Base-by-base conservation (phyloP, 169 alveolate species). In the Plasmodium inui region DNA sequence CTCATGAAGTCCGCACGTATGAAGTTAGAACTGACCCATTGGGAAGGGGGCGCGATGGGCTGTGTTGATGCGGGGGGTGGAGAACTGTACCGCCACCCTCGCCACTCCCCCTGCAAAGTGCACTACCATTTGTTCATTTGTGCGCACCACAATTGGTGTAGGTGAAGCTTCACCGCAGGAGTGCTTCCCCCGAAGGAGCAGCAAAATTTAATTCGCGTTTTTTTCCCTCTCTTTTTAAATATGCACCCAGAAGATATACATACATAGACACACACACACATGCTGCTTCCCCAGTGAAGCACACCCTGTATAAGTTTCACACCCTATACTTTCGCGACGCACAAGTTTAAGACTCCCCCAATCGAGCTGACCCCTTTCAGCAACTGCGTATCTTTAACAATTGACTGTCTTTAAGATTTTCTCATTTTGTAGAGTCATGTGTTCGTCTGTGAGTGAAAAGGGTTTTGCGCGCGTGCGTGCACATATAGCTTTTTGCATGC, bases 321-420 rank as follows among this genome's bases (percentile, higher is more conserved):
- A 50, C 12, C 61, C 0, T 50, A 50, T 14, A 22, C 17, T 50
- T 50, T 14, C 22, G 22, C 61, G 17, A 50, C 61, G 22, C 61
- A 14, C 8, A 12, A 0, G 22, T 50, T 14, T 50, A 14, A 50
- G 2, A 12, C 22, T 19, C 41, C 34, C 28, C 44, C 10, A 72
- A 72, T 9, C 53, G 12, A 30, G 12, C 30, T 74, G 14, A 74
- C 34, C 30, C 44, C 14, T 80, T 80, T 14, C 19, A 46, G 17
- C 86, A 34, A 80, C 39, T 80, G 73, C 71, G 30, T 80, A 80
- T 44, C 86, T 30, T 80, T 80, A 80, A 80, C 32, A 28, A 67
- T 22, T 22, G 39, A 28, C 3, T 67, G 76, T 67, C 76, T 28
- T 67, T 67, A 67, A 67, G 8, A 67, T 22, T 17, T 67, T 22